Base-by-base conservation (phyloP, 192 early-diverging fungal genomes). In the Coemansia sp. region DNA sequence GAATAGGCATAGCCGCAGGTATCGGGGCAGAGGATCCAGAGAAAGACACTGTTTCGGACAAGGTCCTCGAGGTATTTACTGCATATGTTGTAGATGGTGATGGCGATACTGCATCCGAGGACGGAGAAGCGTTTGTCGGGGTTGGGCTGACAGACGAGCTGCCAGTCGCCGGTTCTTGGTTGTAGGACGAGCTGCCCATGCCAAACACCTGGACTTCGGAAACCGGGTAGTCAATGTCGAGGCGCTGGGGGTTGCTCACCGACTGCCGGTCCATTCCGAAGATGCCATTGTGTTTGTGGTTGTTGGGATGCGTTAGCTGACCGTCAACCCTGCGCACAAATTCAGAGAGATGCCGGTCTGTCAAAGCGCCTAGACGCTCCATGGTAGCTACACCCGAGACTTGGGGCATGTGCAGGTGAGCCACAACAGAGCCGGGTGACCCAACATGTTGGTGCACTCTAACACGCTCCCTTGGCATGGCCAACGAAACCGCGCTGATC, bases 381-480 rank as follows among this genome's bases (percentile, higher is more conserved):
- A 56, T 56, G 1, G 54, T 33, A n/a, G 30, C 11, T 3, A 12
- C 30, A 1, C 29, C 28, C 30, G 3, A 30, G 1, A 3, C 54
- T 14, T 7, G 42, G 5, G 42, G 12, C 16, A 45, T 45, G 16
- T 56, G 54, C 30, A 14, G 30, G 12, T 1, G 18, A 7, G 18
- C 34, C 42, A 20, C 57, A 7, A 11, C 57, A 25, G n/a, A 18
- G 38, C n/a, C 20, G 12, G 18, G 0, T 4, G 11, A 4, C 8
- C 20, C 32, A 6, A 4, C 20, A 22, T 7, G 17, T 25, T 38
- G 54, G 7, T 32, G 31, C 30, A 56, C n/a, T 7, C 42, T 61
- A 36, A 61, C 25, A 12, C 60, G 60, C 14, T 61, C 60, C 3
- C 60, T 34, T 29, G 60, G 60, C 40, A 61, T 48, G 5, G 33